Evolutionary conservation across 2,329 filamentous ascomycete species (phyloP), one percentile per base, ranked within the genome.

Genomic region (Fusarium ramigenum): DNA sequence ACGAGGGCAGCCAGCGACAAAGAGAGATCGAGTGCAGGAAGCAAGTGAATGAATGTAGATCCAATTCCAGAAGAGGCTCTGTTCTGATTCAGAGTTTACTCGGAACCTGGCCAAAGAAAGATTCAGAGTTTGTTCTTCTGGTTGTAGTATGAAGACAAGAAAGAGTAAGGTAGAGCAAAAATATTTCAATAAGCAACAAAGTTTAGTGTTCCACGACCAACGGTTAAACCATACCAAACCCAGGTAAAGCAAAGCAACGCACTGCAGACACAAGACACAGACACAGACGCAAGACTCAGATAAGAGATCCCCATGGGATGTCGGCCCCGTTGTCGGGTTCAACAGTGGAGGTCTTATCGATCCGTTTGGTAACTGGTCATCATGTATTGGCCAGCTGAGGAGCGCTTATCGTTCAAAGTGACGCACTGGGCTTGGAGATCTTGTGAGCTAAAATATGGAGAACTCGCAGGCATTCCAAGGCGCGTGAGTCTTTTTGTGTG

Each of bases 401-500:
- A 65, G 56, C 52, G 68, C 75, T 78, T 77, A 77, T 77, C 74
- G 59, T 59, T 19, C 42, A 50, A 49, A 43, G 70, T 78, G 72
- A 77, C 72, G 74, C 66, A 77, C 63, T 69, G 62, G 66, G 62
- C 60, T 68, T 63, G 54, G 46, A 60, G 69, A 77, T 77, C 72
- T 66, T 77, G 66, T 76, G 75, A 77, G 72, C 73, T 77, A 69
- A 75, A 75, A 73, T 75, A 67, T 70, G 75, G 75, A 69, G 70
- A 70, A 61, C 52, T 32, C 32, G 34, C 49, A 32, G 42, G 47
- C 36, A 43, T 72, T 64, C 42, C 52, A 66, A 71, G 57, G 50
- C 62, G 62, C 68, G 61, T 66, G 67, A 70, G 67, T 54, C 54
- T 54, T 70, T 60, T 66, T 46, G n/a, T 21, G 36, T 50, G 37